phyloP scores from a whole-genome alignment of 1,284 basidiomycete species.

The Pseudozyma pruni region DNA sequence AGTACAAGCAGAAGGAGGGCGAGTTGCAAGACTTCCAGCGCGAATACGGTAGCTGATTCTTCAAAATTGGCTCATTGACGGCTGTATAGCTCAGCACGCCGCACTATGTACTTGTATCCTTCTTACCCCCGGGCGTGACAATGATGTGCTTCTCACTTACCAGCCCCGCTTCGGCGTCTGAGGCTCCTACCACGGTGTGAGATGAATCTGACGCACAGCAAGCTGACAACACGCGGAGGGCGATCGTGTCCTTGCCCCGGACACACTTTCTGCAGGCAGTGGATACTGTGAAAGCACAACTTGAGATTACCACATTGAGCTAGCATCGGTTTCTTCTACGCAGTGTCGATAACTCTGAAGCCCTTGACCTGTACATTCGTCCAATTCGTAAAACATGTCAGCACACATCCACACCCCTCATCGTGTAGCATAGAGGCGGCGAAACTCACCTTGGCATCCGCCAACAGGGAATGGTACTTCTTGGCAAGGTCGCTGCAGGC shows the following conservation, averaged over 20 bases:
- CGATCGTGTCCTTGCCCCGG: not conserved
- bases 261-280: not conserved
- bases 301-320: too few species aligned
- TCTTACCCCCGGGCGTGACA: too few species aligned
- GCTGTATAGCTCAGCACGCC: too few species aligned
- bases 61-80: not conserved
- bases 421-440: not conserved
- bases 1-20: slow-evolving; percentile 65
- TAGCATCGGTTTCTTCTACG: too few species aligned
- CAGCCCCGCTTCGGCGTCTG: too few species aligned
- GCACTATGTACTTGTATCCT: too few species aligned
- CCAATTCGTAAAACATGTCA: not conserved
- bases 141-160: too few species aligned
- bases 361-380: slow-evolving; percentile 47
- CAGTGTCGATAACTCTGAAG: slow-evolving; percentile 54
- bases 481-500: slow-evolving; percentile 88
- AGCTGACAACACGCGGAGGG: too few species aligned
- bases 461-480: slow-evolving; percentile 83
- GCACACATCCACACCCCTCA: too few species aligned
- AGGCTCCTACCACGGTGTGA: too few species aligned
- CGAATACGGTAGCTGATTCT: slow-evolving; percentile 29
- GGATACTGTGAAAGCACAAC: too few species aligned
- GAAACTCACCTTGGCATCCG: slow-evolving; percentile 82
- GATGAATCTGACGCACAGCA: too few species aligned
- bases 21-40: slow-evolving; percentile 58